Evolutionary conservation across 1,284 basidiomycete species (phyloP), one percentile per base, ranked within the genome.

Genomic region (Xanthoconium separans): DNA sequence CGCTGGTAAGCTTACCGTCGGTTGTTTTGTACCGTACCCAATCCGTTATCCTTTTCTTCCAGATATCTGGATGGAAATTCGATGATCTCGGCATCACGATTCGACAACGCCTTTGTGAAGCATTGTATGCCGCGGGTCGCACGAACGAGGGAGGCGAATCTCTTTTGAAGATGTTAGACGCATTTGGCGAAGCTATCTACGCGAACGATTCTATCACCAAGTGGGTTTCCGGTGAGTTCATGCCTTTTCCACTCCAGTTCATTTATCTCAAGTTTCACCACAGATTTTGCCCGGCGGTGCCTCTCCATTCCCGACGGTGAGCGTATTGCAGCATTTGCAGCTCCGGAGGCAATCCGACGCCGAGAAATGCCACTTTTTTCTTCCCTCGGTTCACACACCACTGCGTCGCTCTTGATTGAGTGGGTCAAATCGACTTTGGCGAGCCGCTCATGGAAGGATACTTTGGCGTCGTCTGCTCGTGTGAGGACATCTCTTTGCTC

Each of bases 21-120:
- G 12, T 8, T 22, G 18, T n/a, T 12, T 24, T 27, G 16, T 18
- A 29, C 13, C 11, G 34, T 13, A 16, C 5, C 13, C 13, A 7
- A 36, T 24, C 0, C 8, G 27, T 4, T 15, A 2, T 6, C 1
- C 2, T 16, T 5, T 13, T 34, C 8, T 20, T 10, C 34, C 39
- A 52, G 51, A 53, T 52, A 9, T 22, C 39, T 5, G 55, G 47
- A 7, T 57, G 54, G 54, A 39, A 29, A 10, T 52, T 57, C 12
- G 40, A 57, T 33, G 4, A 43, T 20, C 39, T 56, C 4, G 8
- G 15, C 2, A 20, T 37, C 31, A 54, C 6, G 2, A 34, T 53
- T 10, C 47, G 10, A 53, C 40, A 22, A 7, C 11, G 4, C 9
- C 37, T 20, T 10, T 57, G 53, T 42, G 45, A 55, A 20, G 39